A percentile compares a stretch with the other conserved stretches of the same genome.
These are phyloP conservation scores for Trichoderma parareesei DNA, from an alignment of 495 filamentous ascomycete genomes.

Conservation along the genomic window DNA sequence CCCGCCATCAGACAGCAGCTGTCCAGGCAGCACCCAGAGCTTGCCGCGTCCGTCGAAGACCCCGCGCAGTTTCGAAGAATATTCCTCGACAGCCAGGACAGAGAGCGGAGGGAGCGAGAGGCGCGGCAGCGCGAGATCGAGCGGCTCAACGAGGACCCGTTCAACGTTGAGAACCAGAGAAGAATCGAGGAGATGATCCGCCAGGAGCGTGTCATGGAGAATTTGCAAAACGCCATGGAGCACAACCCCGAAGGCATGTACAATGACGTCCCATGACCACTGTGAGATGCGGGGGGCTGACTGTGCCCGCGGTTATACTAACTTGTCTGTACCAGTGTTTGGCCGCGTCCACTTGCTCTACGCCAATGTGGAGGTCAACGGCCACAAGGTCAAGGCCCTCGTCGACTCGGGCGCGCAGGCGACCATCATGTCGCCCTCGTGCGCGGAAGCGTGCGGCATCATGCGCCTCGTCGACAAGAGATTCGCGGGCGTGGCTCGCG, in stretches of 20 bases:
- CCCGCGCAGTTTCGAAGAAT: slow-evolving; percentile 64
- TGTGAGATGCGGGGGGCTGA: slow-evolving; percentile 7
- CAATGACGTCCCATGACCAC: not conserved
- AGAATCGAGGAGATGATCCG: slow-evolving; percentile 96
- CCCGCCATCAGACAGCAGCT: slow-evolving; percentile 62
- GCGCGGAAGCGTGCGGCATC: slow-evolving; percentile 85
- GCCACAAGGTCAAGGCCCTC: slow-evolving; percentile 84
- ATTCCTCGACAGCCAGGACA: slow-evolving; percentile 53
- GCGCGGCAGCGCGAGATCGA: slow-evolving; percentile 73
- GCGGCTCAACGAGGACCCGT: slow-evolving; percentile 78
- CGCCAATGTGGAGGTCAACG: slow-evolving; percentile 92
- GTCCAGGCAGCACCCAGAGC: slow-evolving; percentile 58
- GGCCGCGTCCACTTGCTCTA: slow-evolving; percentile 92
- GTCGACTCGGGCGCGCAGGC: slow-evolving; percentile 97
- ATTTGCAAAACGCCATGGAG: slow-evolving; percentile 91
- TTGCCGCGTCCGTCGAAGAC: slow-evolving; percentile 72
- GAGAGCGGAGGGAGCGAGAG: slow-evolving; percentile 59
- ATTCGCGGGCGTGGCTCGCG: slow-evolving; percentile 82
- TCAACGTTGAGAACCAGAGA: slow-evolving; percentile 82
- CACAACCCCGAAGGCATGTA: slow-evolving; percentile 85
- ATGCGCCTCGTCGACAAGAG: slow-evolving; percentile 94
- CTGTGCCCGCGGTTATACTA: not conserved
- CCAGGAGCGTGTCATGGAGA: slow-evolving; percentile 86
- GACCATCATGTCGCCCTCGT: slow-evolving; percentile 95
- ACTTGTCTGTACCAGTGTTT: slow-evolving; percentile 57